Evolutionary conservation across 2,329 filamentous ascomycete species (phyloP), one percentile per base, ranked within the genome.

Genomic region (Aspergillus arachidicola): DNA sequence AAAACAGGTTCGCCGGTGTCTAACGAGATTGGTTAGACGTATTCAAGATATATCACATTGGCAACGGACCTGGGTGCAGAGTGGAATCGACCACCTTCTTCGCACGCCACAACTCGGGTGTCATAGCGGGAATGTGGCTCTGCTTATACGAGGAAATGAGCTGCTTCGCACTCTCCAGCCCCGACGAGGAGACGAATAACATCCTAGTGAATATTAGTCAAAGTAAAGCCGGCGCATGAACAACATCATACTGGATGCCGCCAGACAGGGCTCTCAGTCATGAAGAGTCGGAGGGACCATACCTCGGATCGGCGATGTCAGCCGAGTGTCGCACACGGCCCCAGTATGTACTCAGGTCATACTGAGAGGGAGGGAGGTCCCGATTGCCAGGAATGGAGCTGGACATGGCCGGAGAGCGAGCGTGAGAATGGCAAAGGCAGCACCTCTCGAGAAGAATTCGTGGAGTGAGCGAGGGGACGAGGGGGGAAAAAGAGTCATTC

Each of bases 1-100:
- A 98, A 87, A 66, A 99, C 94, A 55, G 94, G 90, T 77, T 94
- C 85, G 69, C 95, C 95, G 21, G 94, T 98, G 79, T 99, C 95
- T 96, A 68, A n/a, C 28, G 16, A 19, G 6, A 11, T 6, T 45
- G 0, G 11, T 61, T 36, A 57, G 41, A 58, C 54, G 45, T 23
- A 9, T 28, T 45, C 38, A 21, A 38, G 41, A 16, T 16, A 14
- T 12, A 34, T 30, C 32, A 5, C 54, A 9, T n/a, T 28, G n/a
- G 12, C 9, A 46, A 65, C 84, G 69, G 87, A 96, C 93, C 93
- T 69, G 95, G 95, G 78, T 99, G 95, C 68, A 99, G 81, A 16
- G 95, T 99, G 65, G 95, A 94, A 79, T 99, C 95, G 61, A 98
- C 92, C 69, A 97, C 89, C 85, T 97, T 97, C 86, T 99, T 99